Percentiles rank a stretch among this genome's conserved stretches.
Evolutionary conservation across 2,329 filamentous ascomycete genomes (phyloP).

Genomic region (Pseudocercospora macadamiae): DNA sequence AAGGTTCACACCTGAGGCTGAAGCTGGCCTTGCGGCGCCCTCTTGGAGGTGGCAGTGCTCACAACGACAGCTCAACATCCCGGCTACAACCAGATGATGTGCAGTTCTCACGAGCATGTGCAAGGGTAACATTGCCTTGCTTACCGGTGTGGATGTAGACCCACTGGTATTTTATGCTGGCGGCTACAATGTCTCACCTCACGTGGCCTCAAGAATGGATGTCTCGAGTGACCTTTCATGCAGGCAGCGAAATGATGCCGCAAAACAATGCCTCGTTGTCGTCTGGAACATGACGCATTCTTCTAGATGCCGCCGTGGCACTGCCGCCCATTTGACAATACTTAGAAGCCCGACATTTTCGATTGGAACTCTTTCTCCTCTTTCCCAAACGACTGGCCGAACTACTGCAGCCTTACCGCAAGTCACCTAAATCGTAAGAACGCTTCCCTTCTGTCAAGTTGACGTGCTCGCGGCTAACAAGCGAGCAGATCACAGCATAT

Average conservation of each 20-base stretch:
- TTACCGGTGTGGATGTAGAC: neutral
- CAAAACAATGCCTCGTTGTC: constrained; percentile 5
- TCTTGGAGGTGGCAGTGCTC: constrained; percentile 6
- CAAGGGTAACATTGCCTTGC: neutral
- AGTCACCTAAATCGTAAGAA: neutral
- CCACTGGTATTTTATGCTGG: neutral
- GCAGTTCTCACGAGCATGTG: neutral
- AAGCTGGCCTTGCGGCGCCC: neutral
- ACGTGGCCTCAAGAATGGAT: neutral
- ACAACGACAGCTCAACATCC: neutral
- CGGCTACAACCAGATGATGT: neutral
- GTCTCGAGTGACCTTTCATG: neutral
- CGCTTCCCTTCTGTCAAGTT: neutral
- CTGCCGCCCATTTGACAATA: constrained; percentile 9
- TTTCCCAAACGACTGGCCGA: constrained; percentile 3
- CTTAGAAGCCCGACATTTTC: constrained; percentile 7
- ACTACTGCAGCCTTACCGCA: constrained; percentile 13
- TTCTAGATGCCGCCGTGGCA: constrained; percentile 1
- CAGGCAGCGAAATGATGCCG: neutral
- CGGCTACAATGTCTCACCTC: constrained; percentile 1
- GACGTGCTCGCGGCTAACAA: neutral
- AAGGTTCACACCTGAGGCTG: neutral
- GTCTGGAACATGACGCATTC: neutral
- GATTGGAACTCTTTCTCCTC: constrained; percentile 1
- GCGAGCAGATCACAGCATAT: neutral